These are phyloP conservation scores for Geotrichum citri-aurantii DNA, from an alignment of 1,139 yeast genomes.

Conservation along the genomic window DNA sequence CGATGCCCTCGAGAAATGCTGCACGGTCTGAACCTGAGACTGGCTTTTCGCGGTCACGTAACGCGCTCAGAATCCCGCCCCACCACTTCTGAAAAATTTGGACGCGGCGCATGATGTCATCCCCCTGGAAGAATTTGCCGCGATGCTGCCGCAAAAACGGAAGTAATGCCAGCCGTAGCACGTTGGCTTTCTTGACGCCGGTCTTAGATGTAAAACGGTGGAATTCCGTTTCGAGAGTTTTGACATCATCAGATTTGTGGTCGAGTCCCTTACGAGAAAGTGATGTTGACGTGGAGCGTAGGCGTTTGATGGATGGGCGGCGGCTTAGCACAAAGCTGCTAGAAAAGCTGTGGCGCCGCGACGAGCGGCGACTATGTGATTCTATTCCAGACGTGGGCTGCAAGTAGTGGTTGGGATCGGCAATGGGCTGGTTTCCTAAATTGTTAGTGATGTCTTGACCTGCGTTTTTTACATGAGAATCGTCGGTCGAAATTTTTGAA, in stretches of 20 bases:
- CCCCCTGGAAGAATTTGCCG: constrained; percentile 20
- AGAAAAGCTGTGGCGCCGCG: neutral
- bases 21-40: constrained; percentile 53
- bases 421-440: neutral
- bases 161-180: constrained; percentile 57
- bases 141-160: constrained; percentile 51
- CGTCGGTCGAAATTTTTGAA: neutral
- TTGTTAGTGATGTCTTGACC: neutral
- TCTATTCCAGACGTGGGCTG: neutral
- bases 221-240: constrained; percentile 27
- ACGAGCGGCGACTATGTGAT: neutral
- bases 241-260: constrained; percentile 21
- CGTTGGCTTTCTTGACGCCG: constrained; percentile 57
- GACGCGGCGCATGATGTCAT: constrained; percentile 24
- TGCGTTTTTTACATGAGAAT: neutral
- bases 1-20: constrained; percentile 68
- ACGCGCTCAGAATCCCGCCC: constrained; percentile 47
- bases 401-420: neutral
- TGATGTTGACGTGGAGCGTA: constrained; percentile 1
- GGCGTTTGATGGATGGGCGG: constrained; percentile 5
- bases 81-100: constrained; percentile 58
- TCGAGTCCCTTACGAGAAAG: neutral
- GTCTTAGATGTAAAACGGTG: constrained; percentile 40
- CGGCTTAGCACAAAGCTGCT: neutral
- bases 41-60: constrained; percentile 34